Evolutionary conservation across 2,329 filamentous ascomycete genomes (phyloP).

Genomic region (Penicillium occitanis): DNA sequence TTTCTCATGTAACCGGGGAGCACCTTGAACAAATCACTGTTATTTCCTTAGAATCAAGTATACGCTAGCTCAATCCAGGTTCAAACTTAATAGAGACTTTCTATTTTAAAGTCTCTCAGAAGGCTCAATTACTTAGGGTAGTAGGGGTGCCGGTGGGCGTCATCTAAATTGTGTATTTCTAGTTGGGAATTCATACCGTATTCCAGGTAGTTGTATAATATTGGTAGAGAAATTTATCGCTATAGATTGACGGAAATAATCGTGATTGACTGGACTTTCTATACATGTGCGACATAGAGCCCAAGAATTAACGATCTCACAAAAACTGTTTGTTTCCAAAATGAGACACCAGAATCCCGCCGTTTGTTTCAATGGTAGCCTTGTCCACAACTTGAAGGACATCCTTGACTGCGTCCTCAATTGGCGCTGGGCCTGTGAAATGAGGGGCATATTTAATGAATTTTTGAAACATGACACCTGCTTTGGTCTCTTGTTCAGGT

Average conservation of each 20-base stretch:
- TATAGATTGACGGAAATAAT: background rate
- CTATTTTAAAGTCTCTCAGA: no score
- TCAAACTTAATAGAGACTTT: no score
- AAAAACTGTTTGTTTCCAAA: constrained; percentile 49
- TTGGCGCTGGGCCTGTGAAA: constrained; percentile 35
- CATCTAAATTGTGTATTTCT: no score
- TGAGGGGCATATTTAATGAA: constrained; percentile 41
- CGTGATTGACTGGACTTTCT: background rate
- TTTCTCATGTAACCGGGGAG: no score
- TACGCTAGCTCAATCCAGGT: no score
- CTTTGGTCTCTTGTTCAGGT: background rate
- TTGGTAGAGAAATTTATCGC: background rate
- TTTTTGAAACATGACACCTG: constrained; percentile 21
- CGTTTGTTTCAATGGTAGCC: constrained; percentile 46
- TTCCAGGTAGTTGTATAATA: no score
- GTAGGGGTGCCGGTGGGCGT: no score
- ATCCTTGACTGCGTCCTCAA: constrained; percentile 38
- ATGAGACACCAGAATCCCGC: constrained; percentile 55
- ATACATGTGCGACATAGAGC: background rate
- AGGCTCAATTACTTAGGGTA: no score
- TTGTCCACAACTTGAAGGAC: constrained; percentile 34
- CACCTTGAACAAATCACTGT: no score
- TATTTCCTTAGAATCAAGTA: no score
- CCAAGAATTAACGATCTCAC: background rate
- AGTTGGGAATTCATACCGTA: no score